Percentiles rank a stretch among this genome's conserved stretches.
phyloP scores from a whole-genome alignment of 2,329 filamentous ascomycete species.

The Trichocomaceae sp. region DNA sequence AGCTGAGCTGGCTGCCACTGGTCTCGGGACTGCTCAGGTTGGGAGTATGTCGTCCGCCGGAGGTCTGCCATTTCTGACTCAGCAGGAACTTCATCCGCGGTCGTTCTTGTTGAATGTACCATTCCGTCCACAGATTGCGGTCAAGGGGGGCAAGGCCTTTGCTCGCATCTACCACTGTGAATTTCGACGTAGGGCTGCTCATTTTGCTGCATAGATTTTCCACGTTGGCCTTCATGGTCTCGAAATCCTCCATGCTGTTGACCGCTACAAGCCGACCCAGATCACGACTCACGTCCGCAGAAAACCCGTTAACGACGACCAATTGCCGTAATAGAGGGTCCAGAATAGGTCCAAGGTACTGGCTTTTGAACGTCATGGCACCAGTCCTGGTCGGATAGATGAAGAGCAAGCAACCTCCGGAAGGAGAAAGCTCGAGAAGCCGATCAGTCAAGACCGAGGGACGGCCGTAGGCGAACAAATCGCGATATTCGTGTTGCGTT shows the following conservation, averaged over 20 bases:
- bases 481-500: conserved; percentile 51
- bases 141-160: conserved; percentile 47
- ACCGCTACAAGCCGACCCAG: conserved; percentile 51
- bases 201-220: conserved; percentile 30
- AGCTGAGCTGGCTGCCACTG: conserved; percentile 35
- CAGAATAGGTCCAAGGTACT: conserved; percentile 55
- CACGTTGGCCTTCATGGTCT: conserved; percentile 42
- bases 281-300: conserved; percentile 49
- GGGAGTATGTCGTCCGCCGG: conserved; percentile 25
- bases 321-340: conserved; percentile 56
- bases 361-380: conserved; percentile 51
- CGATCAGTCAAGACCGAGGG: conserved; percentile 56
- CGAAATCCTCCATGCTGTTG: conserved; percentile 50
- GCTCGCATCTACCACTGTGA: conserved; percentile 45
- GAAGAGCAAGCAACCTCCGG: conserved; percentile 54
- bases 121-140: conserved; percentile 53
- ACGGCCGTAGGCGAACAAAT: conserved; percentile 51
- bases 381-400: conserved; percentile 57
- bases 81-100: conserved; percentile 49
- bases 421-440: conserved; percentile 52
- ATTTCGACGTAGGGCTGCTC: conserved; percentile 33
- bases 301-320: conserved; percentile 53
- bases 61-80: conserved; percentile 34
- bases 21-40: conserved; percentile 24
- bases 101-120: conserved; percentile 61